Base-by-base conservation (phyloP, 2,329 filamentous ascomycete species). In the Botryosphaeria dothidea region DNA sequence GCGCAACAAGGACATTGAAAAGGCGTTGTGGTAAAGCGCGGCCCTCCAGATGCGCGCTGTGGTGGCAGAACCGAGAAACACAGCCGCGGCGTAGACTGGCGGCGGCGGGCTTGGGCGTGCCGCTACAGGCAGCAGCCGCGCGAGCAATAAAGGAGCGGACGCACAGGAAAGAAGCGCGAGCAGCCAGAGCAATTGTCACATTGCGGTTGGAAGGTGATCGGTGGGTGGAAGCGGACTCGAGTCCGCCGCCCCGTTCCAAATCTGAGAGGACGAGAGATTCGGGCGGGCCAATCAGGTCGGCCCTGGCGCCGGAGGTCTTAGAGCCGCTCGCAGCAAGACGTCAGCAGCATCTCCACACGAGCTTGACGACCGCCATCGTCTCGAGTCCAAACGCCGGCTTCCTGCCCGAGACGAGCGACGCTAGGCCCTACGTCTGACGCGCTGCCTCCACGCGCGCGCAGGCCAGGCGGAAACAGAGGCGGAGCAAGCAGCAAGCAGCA, bases 1-100 rank as follows among this genome's bases (percentile, higher is more conserved):
- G 48, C 89, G 84, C 76, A 92, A 49, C 76, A 92, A 49, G 27
- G 57, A 61, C 54, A 58, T 58, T 58, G 56, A 46, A 46, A n/a
- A 36, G n/a, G 41, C 41, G 56, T 25, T n/a, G 56, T 23, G n/a
- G 56, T 31, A 15, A 27, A 46, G 56, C n/a, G 56, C 56, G 11
- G 41, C 56, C 29, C 43, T 31, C 25, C 13, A 27, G 25, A 46
- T 34, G 56, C 38, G 43, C 41, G 56, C 56, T 34, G 41, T 46
- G 56, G 56, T 46, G 38, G 56, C 56, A 45, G 19, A 46, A 41
- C 41, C 25, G 38, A 46, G 56, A 60, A 21, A 34, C 21, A 45
- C 17, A 8, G 21, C 9, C n/a, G 13, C 19, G 31, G 23, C 54
- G 13, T 43, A 29, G 36, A 27, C 17, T 19, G 27, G 41, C 27